These are phyloP conservation scores for Aspergillus melleus DNA, from an alignment of 2,329 filamentous ascomycete genomes.

Conservation along the genomic window DNA sequence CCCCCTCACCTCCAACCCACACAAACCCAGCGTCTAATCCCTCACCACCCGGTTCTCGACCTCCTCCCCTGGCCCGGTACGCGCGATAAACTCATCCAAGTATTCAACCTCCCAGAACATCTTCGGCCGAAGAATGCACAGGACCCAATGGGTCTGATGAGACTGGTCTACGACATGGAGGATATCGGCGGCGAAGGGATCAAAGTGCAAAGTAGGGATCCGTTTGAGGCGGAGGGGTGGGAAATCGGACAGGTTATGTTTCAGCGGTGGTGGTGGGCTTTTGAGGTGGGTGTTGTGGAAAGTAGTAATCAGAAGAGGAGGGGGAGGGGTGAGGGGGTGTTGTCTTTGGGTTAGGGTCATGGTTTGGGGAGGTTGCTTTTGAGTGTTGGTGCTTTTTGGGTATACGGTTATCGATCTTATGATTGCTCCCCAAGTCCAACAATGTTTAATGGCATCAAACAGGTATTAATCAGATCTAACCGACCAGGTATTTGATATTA, in stretches of 20 bases:
- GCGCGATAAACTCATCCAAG: constrained; percentile 54
- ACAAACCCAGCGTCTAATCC: constrained; percentile 48
- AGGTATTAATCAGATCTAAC: no score
- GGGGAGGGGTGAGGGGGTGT: constrained; percentile 43
- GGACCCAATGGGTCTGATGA: constrained; percentile 50
- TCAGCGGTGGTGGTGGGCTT: constrained; percentile 62
- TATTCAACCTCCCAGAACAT: constrained; percentile 52
- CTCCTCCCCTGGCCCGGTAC: constrained; percentile 59
- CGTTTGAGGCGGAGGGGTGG: constrained; percentile 53
- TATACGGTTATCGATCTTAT: background rate
- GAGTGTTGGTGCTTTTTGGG: background rate
- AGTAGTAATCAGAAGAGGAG: constrained; percentile 55
- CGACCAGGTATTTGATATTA: no score
- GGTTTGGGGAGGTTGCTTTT: no score
- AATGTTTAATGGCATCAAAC: no score
- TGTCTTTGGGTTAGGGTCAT: no score
- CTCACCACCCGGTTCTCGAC: constrained; percentile 60
- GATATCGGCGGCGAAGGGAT: constrained; percentile 54
- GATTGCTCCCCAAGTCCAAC: no score
- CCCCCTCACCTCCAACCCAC: constrained; percentile 55
- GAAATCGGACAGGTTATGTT: constrained; percentile 61
- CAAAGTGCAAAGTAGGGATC: constrained; percentile 52
- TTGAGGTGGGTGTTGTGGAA: constrained; percentile 56
- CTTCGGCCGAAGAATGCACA: constrained; percentile 51
- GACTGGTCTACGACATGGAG: constrained; percentile 59